phyloP scores from a whole-genome alignment of 257 asterid species.

The Marsdenia floribunda region DNA sequence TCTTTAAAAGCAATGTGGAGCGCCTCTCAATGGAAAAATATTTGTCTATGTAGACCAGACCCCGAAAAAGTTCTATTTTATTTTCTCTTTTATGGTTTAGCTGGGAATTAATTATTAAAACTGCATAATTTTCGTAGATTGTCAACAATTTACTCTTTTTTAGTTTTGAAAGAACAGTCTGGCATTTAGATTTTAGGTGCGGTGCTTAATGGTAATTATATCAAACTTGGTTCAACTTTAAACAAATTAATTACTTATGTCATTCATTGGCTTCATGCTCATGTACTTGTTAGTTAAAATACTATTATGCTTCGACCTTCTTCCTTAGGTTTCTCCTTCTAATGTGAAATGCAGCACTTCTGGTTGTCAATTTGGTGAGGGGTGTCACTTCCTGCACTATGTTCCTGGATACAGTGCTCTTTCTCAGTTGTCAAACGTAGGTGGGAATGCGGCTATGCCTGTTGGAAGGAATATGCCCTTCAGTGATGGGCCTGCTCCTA shows the following conservation, averaged over 20 bases:
- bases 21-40: no score
- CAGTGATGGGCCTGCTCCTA: conserved; percentile 46
- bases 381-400: conserved; percentile 80
- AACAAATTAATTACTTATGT: not conserved
- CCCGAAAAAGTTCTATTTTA: no score
- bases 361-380: conserved; percentile 65
- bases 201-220: not conserved
- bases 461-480: conserved; percentile 30
- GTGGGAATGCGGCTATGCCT: conserved; percentile 42
- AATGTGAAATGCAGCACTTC: conserved; percentile 48
- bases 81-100: not conserved
- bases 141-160: not conserved
- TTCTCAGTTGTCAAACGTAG: conserved; percentile 53
- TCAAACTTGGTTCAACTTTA: not conserved
- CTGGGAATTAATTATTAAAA: not conserved
- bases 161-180: not conserved
- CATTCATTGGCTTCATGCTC: not conserved
- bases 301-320: not conserved
- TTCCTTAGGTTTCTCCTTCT: conserved; percentile 4
- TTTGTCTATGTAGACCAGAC: no score
- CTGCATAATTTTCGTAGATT: not conserved
- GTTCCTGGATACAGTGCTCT: conserved; percentile 78
- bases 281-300: not conserved
- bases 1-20: no score
- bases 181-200: not conserved